Base-by-base conservation (phyloP, 495 filamentous ascomycete genomes). In the Clavariopsis aquatica region DNA sequence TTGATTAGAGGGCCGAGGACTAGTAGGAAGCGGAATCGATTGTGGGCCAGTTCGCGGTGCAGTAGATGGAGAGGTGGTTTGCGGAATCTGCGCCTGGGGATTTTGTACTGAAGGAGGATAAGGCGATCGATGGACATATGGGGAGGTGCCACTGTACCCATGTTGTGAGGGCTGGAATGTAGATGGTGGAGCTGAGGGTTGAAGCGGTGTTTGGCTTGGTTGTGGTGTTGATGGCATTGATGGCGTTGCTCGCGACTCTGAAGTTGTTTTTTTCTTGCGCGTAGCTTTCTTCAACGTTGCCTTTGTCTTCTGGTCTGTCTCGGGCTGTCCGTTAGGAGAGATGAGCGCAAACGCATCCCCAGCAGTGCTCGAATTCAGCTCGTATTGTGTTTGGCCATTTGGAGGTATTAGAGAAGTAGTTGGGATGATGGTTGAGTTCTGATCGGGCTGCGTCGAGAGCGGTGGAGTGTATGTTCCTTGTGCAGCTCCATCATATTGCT, bases 291-390 rank as follows among this genome's bases (percentile, higher is more conserved):
- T 64, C 8, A 71, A 52, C 12, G 28, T 65, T 27, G 66, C 52
- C 49, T 74, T 71, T 17, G 68, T 66, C 12, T 69, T 60, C n/a
- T 66, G 56, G 23, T 71, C 69, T 17, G 71, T 66, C 57, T 63
- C 69, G 3, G 49, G 28, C 27, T 60, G 54, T n/a, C 55, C 64
- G 54, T 51, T 57, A 7, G 2, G 52, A 23, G 61, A 29, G n/a
- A 10, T 28, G 6, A 22, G 47, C 26, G 51, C 8, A 31, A 31
- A 7, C 10, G 12, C 2, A 6, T 8, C 38, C 13, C 9, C 9
- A 17, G 13, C 15, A 17, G 38, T 7, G 4, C 12, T 34, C 12
- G 38, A 3, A 43, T 43, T 17, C 38, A 15, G 38, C 38, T 43
- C 8, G 13, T 8, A 9, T 17, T 43, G 38, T 8, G 15, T 17